A percentile compares a stretch with the other conserved stretches of the same genome.
Evolutionary conservation across 352 stramenopile genomes (phyloP).

Genomic region (Peronospora destructor): DNA sequence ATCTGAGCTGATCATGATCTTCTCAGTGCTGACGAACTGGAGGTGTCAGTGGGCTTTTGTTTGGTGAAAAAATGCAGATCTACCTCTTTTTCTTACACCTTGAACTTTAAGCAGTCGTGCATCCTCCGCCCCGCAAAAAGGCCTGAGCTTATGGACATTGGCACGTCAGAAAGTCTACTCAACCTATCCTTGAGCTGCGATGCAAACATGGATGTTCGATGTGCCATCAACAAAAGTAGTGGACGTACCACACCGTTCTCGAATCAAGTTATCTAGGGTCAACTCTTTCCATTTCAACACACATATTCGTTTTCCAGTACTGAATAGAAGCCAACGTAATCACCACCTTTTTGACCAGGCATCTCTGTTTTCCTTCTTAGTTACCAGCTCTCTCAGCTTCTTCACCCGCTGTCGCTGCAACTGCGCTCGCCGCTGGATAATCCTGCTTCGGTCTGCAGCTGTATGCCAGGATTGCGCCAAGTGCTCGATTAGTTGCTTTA

Average conservation of each 20-base stretch:
- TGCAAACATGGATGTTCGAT: conserved; percentile 1
- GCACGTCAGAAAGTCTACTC: conserved; percentile 37
- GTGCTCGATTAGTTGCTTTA: no score
- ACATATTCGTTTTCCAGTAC: not conserved
- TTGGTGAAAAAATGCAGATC: conserved; percentile 76
- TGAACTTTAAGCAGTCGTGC: conserved; percentile 72
- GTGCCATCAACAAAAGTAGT: not conserved
- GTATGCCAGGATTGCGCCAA: no score
- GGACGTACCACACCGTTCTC: conserved; percentile 42
- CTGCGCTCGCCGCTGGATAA: no score
- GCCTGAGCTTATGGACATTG: conserved; percentile 53
- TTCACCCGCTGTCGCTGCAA: no score
- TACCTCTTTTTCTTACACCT: conserved; percentile 63
- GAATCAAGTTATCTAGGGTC: conserved; percentile 57
- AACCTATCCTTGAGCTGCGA: conserved; percentile 47
- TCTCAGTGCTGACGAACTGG: conserved; percentile 5
- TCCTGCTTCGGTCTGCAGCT: no score
- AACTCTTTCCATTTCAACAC: conserved; percentile 38
- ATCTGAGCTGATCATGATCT: conserved; percentile 3
- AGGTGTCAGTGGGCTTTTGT: conserved; percentile 14
- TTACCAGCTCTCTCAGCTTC: no score
- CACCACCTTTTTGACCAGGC: no score
- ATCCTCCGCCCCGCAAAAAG: conserved; percentile 69
- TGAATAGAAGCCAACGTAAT: no score
- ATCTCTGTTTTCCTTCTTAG: no score